phyloP scores from a whole-genome alignment of 2,329 filamentous ascomycete species.

The Colletotrichum sp. region DNA sequence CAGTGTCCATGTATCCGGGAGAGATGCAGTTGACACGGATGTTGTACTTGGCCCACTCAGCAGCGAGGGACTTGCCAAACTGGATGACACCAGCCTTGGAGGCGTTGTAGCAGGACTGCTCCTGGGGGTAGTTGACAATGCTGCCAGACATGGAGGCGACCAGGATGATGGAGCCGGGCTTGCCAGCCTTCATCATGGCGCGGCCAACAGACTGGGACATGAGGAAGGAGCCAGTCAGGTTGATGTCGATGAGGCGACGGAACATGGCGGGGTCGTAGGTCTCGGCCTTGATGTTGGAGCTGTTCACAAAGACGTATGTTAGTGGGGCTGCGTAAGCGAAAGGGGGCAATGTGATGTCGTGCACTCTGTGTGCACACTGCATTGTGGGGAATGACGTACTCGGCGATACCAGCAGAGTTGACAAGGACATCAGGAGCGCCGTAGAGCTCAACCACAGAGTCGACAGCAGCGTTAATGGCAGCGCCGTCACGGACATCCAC shows the following conservation, averaged over 20 bases:
- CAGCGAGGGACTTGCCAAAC: slow-evolving; percentile 80
- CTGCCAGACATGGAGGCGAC: slow-evolving; percentile 83
- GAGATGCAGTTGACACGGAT: slow-evolving; percentile 87
- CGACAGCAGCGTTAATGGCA: slow-evolving; percentile 73
- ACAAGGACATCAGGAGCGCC: slow-evolving; percentile 77
- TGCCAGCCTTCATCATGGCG: slow-evolving; percentile 74
- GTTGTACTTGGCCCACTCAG: slow-evolving; percentile 82
- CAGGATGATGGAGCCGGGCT: slow-evolving; percentile 76
- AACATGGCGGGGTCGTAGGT: slow-evolving; percentile 79
- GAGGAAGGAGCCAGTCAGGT: slow-evolving; percentile 80
- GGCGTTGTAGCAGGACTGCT: slow-evolving; percentile 84
- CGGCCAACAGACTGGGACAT: slow-evolving; percentile 76
- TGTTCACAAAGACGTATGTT: slow-evolving; percentile 16
- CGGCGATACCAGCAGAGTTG: slow-evolving; percentile 81
- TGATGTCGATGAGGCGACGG: slow-evolving; percentile 81
- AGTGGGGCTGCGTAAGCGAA: background rate
- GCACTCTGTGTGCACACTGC: slow-evolving; percentile 6
- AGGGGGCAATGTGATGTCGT: slow-evolving; percentile 19
- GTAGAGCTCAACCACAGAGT: slow-evolving; percentile 68
- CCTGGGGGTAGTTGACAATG: slow-evolving; percentile 86
- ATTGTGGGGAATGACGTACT: slow-evolving; percentile 43
- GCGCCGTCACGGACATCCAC: slow-evolving; percentile 77
- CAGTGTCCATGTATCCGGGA: slow-evolving; percentile 87
- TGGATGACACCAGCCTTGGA: slow-evolving; percentile 83
- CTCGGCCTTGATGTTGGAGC: slow-evolving; percentile 82